Base-by-base conservation (phyloP, 441 rosid species). In the Populus tomentosa region DNA sequence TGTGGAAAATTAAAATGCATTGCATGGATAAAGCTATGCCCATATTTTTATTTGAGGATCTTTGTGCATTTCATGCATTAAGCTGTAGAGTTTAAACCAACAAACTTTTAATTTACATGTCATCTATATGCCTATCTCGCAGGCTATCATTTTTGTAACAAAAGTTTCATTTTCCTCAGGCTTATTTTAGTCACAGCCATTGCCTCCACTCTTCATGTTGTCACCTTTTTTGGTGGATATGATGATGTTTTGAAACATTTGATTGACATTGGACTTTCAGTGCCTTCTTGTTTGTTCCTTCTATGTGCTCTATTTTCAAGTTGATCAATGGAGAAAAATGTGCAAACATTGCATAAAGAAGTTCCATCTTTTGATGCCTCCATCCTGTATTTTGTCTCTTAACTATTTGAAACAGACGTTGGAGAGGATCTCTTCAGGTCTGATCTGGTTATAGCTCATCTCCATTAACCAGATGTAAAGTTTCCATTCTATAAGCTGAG, bases 71-170 rank as follows among this genome's bases (percentile, higher is more conserved):
- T 53, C n/a, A 18, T 53, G 7, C 61, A 5, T 53, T 53, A 53
- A 5, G 61, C 0, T 53, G 61, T 53, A 53, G n/a, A 53, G 61
- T 53, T 53, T 53, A 53, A 16, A 53, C 61, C 61, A 53, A 30
- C 23, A 11, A 23, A 21, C 28, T 38, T 3, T 42, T 95, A 88
- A 87, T 7, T 38, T 74, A 35, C 62, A 16, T 16, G n/a, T 53
- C 61, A 53, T 53, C n/a, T 53, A 16, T 16, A 53, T 18, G 21
- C 61, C 61, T 53, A 53, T 53, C n/a, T 1, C 5, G 61, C 7
- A 53, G n/a, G 61, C n/a, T 16, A 53, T 16, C n/a, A 53, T 1
- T 16, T 50, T 50, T 16, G 20, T 10, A 10, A 50, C n/a, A 1
- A 62, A 20, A 74, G 11, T 69, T 9, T 26, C 70, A 36, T 38